phyloP scores from a whole-genome alignment of 2,329 filamentous ascomycete species.

The Neoascochyta sp. region DNA sequence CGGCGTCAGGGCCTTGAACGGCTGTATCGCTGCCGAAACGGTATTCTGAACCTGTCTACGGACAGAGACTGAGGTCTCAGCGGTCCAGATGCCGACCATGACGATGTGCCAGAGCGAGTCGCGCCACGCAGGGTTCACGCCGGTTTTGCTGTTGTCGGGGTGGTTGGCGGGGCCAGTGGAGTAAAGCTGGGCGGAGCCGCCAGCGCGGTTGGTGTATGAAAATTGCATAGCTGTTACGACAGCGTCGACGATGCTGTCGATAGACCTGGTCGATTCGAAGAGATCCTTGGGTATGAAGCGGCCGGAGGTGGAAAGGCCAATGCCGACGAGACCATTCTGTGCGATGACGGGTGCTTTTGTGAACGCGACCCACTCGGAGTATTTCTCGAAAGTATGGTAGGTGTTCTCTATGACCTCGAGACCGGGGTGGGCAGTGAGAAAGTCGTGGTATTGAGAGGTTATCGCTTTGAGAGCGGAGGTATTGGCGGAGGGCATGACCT shows the following conservation, averaged over 20 bases:
- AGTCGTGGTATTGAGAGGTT: conserved; percentile 30
- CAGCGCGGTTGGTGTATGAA: conserved; percentile 22
- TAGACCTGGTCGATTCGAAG: conserved; percentile 16
- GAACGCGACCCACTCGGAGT: conserved; percentile 31
- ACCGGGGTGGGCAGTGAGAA: conserved; percentile 31
- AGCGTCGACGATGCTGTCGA: conserved; percentile 28
- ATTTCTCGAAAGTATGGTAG: conserved; percentile 31
- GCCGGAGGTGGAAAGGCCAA: conserved; percentile 32
- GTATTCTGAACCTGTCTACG: conserved; percentile 29
- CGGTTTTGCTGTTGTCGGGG: conserved; percentile 29
- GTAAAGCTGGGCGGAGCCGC: conserved; percentile 34
- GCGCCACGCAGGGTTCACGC: conserved; percentile 33
- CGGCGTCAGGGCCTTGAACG: conserved; percentile 33
- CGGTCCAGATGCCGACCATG: conserved; percentile 32
- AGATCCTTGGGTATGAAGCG: conserved; percentile 33
- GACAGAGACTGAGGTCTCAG: conserved; percentile 10
- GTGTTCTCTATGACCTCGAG: conserved; percentile 30
- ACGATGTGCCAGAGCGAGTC: conserved; percentile 35
- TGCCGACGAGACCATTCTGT: conserved; percentile 33
- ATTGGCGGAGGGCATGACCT: conserved; percentile 28
- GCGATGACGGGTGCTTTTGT: conserved; percentile 28
- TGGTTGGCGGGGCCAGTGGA: conserved; percentile 33
- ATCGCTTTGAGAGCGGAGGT: conserved; percentile 22
- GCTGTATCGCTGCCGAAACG: conserved; percentile 27
- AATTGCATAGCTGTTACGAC: conserved; percentile 33